Base-by-base conservation (phyloP, 805 yeast species). In the Candida schatavii region DNA sequence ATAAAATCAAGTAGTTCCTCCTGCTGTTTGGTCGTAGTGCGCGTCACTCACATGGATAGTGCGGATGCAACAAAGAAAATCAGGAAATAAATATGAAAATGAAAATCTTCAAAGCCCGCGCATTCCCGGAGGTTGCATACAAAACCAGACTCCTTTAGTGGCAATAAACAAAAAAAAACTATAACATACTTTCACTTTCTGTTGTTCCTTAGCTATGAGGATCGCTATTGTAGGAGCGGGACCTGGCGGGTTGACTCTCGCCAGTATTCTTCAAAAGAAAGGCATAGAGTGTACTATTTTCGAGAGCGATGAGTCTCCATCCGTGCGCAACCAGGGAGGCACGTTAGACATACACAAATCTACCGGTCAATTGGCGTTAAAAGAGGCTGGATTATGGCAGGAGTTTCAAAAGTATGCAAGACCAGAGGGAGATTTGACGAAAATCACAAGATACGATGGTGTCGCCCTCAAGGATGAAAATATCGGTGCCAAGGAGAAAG, bases 151-250 rank as follows among this genome's bases (percentile, higher is more conserved):
- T 13, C 13, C 11, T 25, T 25, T 25, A 25, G 9, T 10, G 9
- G 14, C 32, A 29, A 29, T 29, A 29, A 14, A 13, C 14, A 29
- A 6, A 6, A 13, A 29, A 14, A 29, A 29, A 29, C 13, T 13
- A 25, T 25, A 25, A 25, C 28, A 9, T 10, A 25, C 28, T 10
- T 9, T 25, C 13, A 25, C 28, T 10, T 25, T 13, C 13, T 25
- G 28, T 13, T 10, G 11, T 25, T 25, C 15, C 9, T 29, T 29
- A 7, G 14, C 13, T 7, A 31, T 22, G 17, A 35, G n/a, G 23
- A 35, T 35, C 25, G 38, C 38, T 10, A 35, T 23, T 21, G 29
- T 35, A 22, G 38, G 38, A 11, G 38, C 38, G 6, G 38, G 38
- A 7, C 38, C 38, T 7, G 29, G 38, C 4, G 38, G 38, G 10